Percentiles rank a stretch among this genome's conserved stretches.
Conservation (phyloP, 1,284 basidiomycete genomes). For the Leccinum cinnamomeum region DNA sequence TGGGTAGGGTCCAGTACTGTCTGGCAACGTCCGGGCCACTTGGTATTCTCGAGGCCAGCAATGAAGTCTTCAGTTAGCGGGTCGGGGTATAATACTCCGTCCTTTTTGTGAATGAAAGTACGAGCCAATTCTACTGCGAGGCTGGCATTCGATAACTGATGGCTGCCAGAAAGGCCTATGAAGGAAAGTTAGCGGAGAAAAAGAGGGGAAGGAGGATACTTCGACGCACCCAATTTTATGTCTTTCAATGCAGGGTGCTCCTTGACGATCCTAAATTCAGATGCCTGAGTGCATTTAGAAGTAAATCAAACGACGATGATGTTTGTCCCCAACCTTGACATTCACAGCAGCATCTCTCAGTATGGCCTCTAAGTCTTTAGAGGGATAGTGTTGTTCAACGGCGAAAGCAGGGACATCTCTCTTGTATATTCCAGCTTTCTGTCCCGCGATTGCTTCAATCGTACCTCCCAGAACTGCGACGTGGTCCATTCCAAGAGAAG, state of each 20-base stretch:
- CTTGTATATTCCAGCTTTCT: conserved; percentile 99
- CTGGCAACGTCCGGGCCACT: conserved; percentile 98
- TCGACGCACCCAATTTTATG: conserved; percentile 62
- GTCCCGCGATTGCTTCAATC: conserved; percentile 86
- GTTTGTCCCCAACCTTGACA: conserved; percentile 47
- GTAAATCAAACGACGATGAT: neutral
- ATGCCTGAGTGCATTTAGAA: conserved; percentile 44
- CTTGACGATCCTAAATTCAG: conserved; percentile 63
- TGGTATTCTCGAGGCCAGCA: conserved; percentile 66
- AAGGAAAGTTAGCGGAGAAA: conserved; percentile 6
- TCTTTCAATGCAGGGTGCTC: conserved; percentile 46
- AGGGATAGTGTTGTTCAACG: conserved; percentile 78
- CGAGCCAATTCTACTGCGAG: conserved; percentile 81
- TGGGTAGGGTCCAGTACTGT: conserved; percentile 62
- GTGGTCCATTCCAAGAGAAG: conserved; percentile 93
- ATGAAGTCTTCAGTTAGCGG: conserved; percentile 56
- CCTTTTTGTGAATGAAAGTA: conserved; percentile 53
- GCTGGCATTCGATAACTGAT: conserved; percentile 89
- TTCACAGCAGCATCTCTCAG: conserved; percentile 68
- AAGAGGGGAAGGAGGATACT: neutral
- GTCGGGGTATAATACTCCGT: conserved; percentile 22
- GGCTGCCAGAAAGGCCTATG: conserved; percentile 81
- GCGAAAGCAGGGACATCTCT: conserved; percentile 85
- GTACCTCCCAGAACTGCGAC: conserved; percentile 90
- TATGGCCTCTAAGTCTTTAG: conserved; percentile 65